Conservation (phyloP, 441 rosid genomes). For the Metrosideros polymorpha region DNA sequence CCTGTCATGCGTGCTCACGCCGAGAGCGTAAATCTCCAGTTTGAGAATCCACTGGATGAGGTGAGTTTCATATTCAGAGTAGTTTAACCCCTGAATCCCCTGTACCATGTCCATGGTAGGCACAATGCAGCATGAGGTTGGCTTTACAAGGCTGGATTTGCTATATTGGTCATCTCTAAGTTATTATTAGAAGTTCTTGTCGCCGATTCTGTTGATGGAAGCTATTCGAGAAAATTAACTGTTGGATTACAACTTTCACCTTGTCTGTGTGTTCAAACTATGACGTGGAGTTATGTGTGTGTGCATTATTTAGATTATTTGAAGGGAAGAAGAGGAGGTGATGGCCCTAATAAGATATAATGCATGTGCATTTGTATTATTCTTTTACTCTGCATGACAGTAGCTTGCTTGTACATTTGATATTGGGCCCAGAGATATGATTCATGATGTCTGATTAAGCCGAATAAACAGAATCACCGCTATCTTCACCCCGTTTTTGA, state of each 20-base stretch:
- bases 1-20: conserved; percentile 99
- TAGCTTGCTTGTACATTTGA: background rate
- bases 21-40: conserved; percentile 93
- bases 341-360: background rate
- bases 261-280: background rate
- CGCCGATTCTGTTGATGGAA: background rate
- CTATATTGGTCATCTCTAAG: background rate
- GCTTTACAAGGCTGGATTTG: background rate
- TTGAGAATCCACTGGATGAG: conserved; percentile 91
- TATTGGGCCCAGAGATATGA: background rate
- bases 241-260: background rate
- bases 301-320: background rate
- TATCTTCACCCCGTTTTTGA: background rate
- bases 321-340: background rate
- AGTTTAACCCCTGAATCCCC: background rate
- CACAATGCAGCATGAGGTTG: background rate
- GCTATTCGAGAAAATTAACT: background rate
- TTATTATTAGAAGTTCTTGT: background rate
- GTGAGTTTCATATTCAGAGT: conserved; percentile 18
- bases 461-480: background rate
- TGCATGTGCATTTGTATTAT: background rate
- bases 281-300: background rate
- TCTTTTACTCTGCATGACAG: background rate
- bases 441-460: background rate
- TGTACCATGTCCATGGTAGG: background rate